A percentile compares a stretch with the other conserved stretches of the same genome.
These are phyloP conservation scores for Lignosus rhinocerotis DNA, from an alignment of 1,284 basidiomycete species.

Conservation along the genomic window DNA sequence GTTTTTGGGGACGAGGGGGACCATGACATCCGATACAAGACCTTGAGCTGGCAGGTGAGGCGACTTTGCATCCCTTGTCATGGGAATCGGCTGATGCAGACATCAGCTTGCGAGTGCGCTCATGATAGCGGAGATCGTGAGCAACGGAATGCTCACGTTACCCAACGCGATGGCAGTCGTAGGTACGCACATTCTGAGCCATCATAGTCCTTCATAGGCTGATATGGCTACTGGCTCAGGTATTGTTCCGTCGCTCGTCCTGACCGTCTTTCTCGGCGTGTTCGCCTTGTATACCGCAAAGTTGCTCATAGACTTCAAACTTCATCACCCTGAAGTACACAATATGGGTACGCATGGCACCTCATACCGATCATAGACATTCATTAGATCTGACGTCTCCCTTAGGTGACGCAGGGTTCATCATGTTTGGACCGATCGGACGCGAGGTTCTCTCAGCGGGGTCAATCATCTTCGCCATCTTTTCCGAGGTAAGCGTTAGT, in stretches of 20 bases:
- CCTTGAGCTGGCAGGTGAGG: constrained; percentile 51
- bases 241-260: constrained; percentile 52
- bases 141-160: constrained; percentile 58
- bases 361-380: neutral
- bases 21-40: constrained; percentile 36
- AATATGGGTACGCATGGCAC: constrained; percentile 42
- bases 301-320: constrained; percentile 55
- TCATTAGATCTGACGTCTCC: neutral
- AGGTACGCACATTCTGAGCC: constrained; percentile 34
- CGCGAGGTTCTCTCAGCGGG: constrained; percentile 47
- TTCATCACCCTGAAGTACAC: constrained; percentile 53
- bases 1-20: constrained; percentile 38
- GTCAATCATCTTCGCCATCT: constrained; percentile 52
- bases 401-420: constrained; percentile 54
- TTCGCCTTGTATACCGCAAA: constrained; percentile 56
- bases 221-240: constrained; percentile 31
- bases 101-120: constrained; percentile 47
- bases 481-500: constrained; percentile 40
- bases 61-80: neutral
- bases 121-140: constrained; percentile 62
- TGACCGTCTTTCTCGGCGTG: constrained; percentile 56
- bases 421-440: constrained; percentile 50
- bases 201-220: neutral
- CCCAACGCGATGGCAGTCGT: constrained; percentile 55
- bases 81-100: neutral